A percentile compares a stretch with the other conserved stretches of the same genome.
phyloP scores from a whole-genome alignment of 441 rosid species.

The Syzygium syzygioides region DNA sequence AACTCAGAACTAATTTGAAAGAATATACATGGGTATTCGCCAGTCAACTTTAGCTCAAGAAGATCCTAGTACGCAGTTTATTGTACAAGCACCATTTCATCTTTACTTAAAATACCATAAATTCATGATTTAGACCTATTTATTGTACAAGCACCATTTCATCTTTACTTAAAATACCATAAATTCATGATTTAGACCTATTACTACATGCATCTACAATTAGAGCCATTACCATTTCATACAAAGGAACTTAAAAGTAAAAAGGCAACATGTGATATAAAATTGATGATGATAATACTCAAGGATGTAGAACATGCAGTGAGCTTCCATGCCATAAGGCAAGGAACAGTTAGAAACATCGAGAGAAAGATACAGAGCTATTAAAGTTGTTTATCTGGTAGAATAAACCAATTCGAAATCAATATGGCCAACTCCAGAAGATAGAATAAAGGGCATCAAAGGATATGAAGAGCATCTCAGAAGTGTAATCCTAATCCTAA shows the following conservation, averaged over 20 bases:
- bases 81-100: too few relatives aligned
- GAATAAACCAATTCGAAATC: background rate
- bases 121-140: too few relatives aligned
- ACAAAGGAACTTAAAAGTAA: background rate
- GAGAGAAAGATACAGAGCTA: background rate
- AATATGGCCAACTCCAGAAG: background rate
- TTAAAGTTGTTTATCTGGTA: background rate
- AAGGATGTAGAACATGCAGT: background rate
- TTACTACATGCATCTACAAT: background rate
- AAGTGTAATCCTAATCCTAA: background rate
- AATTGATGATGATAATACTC: background rate
- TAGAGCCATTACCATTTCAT: background rate
- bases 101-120: too few relatives aligned
- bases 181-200: background rate
- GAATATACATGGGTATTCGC: background rate
- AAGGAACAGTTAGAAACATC: background rate
- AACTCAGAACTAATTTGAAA: background rate
- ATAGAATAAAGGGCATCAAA: background rate
- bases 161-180: background rate
- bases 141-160: background rate
- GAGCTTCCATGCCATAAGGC: background rate
- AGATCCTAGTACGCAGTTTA: background rate
- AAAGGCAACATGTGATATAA: background rate
- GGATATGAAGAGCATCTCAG: background rate
- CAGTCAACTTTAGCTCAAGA: background rate